phyloP scores from a whole-genome alignment of 495 filamentous ascomycete genomes.

The Parathielavia appendiculata region DNA sequence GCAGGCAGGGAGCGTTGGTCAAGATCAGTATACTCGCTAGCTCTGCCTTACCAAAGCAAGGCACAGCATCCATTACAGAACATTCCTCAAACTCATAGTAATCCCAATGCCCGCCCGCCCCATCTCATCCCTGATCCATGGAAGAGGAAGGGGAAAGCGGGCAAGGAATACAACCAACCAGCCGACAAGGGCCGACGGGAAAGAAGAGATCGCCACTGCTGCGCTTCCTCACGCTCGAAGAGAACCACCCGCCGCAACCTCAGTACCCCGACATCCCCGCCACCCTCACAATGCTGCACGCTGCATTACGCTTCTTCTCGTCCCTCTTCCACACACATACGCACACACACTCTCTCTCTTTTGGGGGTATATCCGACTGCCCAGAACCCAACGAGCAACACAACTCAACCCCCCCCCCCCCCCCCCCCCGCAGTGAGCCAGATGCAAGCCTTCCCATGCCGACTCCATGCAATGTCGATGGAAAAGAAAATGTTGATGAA shows the following conservation, averaged over 20 bases:
- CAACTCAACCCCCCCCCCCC: constrained; percentile 4
- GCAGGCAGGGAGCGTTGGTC: not conserved
- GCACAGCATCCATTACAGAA: constrained; percentile 1
- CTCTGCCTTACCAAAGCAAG: not conserved
- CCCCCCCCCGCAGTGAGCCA: not conserved
- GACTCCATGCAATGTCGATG: constrained; percentile 11
- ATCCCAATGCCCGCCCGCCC: not conserved
- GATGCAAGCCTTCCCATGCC: constrained; percentile 9
- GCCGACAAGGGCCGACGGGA: not conserved
- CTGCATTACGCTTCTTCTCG: too few relatives aligned
- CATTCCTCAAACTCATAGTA: not conserved
- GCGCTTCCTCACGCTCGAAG: too few relatives aligned
- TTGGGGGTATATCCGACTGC: constrained; percentile 12
- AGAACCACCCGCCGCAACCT: too few relatives aligned
- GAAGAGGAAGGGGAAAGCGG: not conserved
- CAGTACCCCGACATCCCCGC: too few relatives aligned
- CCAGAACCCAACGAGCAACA: constrained; percentile 4
- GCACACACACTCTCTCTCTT: not conserved
- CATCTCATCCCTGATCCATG: not conserved
- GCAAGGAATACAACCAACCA: too few relatives aligned
- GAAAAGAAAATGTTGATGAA: not conserved
- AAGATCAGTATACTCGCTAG: not conserved
- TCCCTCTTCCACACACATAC: too few relatives aligned
- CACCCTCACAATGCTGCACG: too few relatives aligned
- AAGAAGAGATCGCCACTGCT: not conserved